phyloP scores from a whole-genome alignment of 345 rosid species.

The Eucalyptus urophylla region DNA sequence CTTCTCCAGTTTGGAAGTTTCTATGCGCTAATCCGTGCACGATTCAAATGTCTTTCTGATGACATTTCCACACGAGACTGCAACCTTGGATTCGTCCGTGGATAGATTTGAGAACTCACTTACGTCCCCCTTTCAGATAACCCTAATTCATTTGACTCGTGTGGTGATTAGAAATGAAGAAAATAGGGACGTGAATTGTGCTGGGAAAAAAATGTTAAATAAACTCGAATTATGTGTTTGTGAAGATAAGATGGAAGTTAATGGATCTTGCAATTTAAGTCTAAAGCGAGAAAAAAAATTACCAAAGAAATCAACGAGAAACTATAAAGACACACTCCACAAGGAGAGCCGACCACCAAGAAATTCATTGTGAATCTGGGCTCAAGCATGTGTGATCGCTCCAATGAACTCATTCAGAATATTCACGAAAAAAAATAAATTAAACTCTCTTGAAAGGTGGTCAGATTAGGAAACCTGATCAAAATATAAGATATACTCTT shows the following conservation, averaged over 20 bases:
- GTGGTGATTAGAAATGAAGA: neutral
- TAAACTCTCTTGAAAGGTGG: neutral
- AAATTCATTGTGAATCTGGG: neutral
- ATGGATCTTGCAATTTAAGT: neutral
- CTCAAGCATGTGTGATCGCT: neutral
- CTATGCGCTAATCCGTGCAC: neutral
- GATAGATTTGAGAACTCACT: neutral
- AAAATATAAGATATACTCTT: neutral
- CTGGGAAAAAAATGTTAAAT: neutral
- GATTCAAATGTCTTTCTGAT: neutral
- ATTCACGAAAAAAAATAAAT: too few relatives aligned
- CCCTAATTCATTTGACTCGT: neutral
- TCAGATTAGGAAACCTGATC: neutral
- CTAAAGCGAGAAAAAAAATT: neutral
- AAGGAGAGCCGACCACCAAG: neutral
- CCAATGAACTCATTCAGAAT: neutral
- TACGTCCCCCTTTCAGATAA: neutral
- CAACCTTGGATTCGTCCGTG: neutral
- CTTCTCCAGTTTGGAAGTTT: neutral
- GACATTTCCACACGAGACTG: neutral
- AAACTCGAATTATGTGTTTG: neutral
- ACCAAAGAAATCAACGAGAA: neutral
- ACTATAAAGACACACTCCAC: neutral
- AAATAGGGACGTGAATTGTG: neutral
- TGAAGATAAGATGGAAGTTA: neutral